Percentiles rank a stretch among this genome's conserved stretches.
Evolutionary conservation across 345 rosid genomes (phyloP).

Genomic region (Sonneratia caseolaris): DNA sequence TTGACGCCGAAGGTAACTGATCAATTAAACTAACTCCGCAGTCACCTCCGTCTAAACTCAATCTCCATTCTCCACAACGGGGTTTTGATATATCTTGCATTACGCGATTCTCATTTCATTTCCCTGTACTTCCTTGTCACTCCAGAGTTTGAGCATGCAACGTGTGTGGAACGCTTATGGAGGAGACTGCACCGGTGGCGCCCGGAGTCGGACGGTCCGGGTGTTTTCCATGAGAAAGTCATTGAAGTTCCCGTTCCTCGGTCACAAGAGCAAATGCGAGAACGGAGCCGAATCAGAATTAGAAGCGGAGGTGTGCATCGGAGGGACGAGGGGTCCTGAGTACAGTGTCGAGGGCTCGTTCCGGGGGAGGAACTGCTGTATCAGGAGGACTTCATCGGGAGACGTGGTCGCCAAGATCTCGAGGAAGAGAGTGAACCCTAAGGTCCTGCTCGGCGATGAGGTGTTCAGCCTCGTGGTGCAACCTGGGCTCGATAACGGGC

Average conservation of each 20-base stretch:
- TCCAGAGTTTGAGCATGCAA: slow-evolving; percentile 29
- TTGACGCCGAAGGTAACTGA: slow-evolving; percentile 30
- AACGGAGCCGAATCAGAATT: slow-evolving; percentile 12
- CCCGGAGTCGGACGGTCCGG: slow-evolving; percentile 8
- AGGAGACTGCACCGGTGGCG: slow-evolving; percentile 19
- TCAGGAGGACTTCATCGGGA: slow-evolving; percentile 11
- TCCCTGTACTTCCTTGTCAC: too few species aligned
- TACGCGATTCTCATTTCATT: too few species aligned
- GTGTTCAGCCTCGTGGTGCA: slow-evolving; percentile 36
- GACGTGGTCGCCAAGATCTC: slow-evolving; percentile 21
- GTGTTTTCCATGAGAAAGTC: slow-evolving; percentile 35
- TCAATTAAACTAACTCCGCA: neutral
- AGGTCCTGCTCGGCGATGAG: slow-evolving; percentile 30
- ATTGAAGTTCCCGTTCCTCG: slow-evolving; percentile 10
- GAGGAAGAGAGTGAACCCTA: slow-evolving; percentile 27
- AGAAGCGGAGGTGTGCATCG: slow-evolving; percentile 27
- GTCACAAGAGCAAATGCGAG: neutral
- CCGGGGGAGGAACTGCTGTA: slow-evolving; percentile 21
- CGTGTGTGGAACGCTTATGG: slow-evolving; percentile 36
- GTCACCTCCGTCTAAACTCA: neutral
- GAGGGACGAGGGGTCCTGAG: slow-evolving; percentile 17
- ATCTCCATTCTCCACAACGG: neutral
- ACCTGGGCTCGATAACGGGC: slow-evolving; percentile 27
- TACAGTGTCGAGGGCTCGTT: slow-evolving; percentile 37
- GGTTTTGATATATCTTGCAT: too few species aligned